Conservation (phyloP, 2,329 filamentous ascomycete species). For the Tricladium varicosporioides region DNA sequence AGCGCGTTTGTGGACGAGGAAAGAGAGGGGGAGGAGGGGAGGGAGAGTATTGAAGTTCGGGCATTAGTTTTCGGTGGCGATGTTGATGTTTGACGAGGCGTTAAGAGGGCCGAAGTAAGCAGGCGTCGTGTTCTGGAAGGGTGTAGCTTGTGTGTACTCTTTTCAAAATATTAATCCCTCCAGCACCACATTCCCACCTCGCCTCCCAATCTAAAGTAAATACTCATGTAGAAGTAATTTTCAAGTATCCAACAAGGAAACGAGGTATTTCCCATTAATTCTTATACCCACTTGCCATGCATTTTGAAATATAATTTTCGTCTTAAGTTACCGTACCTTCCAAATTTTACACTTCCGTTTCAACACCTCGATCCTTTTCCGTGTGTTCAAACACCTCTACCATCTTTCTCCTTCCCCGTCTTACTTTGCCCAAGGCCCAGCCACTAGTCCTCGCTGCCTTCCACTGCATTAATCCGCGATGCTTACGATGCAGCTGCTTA, state of each 20-base stretch:
- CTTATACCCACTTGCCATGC: too few species aligned
- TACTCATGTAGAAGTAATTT: too few species aligned
- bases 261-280: too few species aligned
- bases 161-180: too few species aligned
- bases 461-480: slow-evolving; percentile 74
- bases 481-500: slow-evolving; percentile 60
- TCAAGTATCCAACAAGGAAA: too few species aligned
- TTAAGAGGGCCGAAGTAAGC: too few species aligned
- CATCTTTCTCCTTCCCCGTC: slow-evolving; percentile 45
- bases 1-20: slow-evolving; percentile 51
- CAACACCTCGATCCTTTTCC: slow-evolving; percentile 57
- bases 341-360: slow-evolving; percentile 61
- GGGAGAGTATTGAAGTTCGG: slow-evolving; percentile 57
- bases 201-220: too few species aligned
- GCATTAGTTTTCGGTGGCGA: slow-evolving; percentile 45
- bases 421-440: slow-evolving; percentile 58
- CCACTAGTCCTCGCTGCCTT: slow-evolving; percentile 51
- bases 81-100: not conserved
- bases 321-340: too few species aligned
- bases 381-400: slow-evolving; percentile 53
- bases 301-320: too few species aligned
- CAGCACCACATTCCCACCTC: too few species aligned
- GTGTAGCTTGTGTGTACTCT: too few species aligned
- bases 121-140: too few species aligned
- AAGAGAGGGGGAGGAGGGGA: slow-evolving; percentile 39